These are phyloP conservation scores for Daldinia eschscholtzii DNA, from an alignment of 2,329 filamentous ascomycete species.

Conservation along the genomic window DNA sequence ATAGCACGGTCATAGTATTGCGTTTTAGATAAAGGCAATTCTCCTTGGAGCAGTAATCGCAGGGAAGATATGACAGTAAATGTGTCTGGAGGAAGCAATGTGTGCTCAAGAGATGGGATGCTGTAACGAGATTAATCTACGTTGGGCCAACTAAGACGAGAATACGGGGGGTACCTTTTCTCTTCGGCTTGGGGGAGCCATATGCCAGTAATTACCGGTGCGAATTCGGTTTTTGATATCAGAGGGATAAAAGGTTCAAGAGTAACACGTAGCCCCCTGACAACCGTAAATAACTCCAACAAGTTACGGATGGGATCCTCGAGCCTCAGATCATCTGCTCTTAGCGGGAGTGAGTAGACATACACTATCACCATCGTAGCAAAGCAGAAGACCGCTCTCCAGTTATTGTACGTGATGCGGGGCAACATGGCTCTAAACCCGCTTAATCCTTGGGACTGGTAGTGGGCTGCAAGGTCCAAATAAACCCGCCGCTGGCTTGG, in stretches of 20 bases:
- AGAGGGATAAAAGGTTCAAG: constrained; percentile 6
- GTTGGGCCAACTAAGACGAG: not conserved
- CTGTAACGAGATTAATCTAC: not conserved
- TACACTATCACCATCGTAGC: constrained; percentile 4
- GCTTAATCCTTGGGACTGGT: not conserved
- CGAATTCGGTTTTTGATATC: constrained; percentile 5
- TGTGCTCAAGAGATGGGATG: constrained; percentile 1
- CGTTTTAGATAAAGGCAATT: not conserved
- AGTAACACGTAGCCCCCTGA: not conserved
- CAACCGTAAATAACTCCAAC: constrained; percentile 7
- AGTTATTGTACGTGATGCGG: constrained; percentile 6
- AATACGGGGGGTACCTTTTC: not conserved
- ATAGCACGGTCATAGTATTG: constrained; percentile 2
- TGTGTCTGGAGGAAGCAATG: not conserved
- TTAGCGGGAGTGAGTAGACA: not conserved
- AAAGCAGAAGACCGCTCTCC: not conserved
- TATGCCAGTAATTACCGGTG: constrained; percentile 1
- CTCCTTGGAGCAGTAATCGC: not conserved
- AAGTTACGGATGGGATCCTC: not conserved
- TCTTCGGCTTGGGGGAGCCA: not conserved
- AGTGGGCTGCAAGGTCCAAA: not conserved
- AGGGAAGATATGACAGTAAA: not conserved
- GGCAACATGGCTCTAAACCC: constrained; percentile 1
- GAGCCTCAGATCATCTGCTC: not conserved
- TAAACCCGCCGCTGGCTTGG: constrained; percentile 3